These are phyloP conservation scores for Geranium incanum DNA, from an alignment of 441 rosid genomes.

Conservation along the genomic window DNA sequence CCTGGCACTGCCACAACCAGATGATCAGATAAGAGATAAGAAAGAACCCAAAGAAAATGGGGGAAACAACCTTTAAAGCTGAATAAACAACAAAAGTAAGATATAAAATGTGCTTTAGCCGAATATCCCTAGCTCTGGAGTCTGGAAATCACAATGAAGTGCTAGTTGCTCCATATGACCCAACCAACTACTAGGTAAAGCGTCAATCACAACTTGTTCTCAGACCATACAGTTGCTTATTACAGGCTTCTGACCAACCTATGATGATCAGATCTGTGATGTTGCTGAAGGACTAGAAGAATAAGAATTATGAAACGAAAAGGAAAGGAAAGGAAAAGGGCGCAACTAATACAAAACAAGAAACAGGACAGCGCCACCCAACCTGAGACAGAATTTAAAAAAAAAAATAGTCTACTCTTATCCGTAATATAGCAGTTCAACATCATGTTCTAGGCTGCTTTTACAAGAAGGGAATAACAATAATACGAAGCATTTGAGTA, in stretches of 20 bases:
- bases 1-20: not conserved
- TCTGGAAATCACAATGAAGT: not conserved
- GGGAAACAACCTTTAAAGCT: not conserved
- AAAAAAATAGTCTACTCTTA: no score
- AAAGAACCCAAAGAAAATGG: not conserved
- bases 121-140: not conserved
- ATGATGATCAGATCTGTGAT: no score
- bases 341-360: not conserved
- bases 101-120: not conserved
- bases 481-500: no score
- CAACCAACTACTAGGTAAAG: no score
- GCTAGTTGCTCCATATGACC: no score
- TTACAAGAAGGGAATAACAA: not conserved
- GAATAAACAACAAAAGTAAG: not conserved
- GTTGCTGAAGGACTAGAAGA: no score
- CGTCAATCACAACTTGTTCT: not conserved
- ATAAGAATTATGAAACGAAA: no score
- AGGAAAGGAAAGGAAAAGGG: not conserved
- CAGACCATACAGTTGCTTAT: not conserved
- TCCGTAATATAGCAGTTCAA: not conserved
- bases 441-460: not conserved
- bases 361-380: not conserved
- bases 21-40: not conserved
- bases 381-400: no score
- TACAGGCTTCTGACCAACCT: no score